Evolutionary conservation across 495 filamentous ascomycete genomes (phyloP).

Genomic region (Astrocystis sublimbata): DNA sequence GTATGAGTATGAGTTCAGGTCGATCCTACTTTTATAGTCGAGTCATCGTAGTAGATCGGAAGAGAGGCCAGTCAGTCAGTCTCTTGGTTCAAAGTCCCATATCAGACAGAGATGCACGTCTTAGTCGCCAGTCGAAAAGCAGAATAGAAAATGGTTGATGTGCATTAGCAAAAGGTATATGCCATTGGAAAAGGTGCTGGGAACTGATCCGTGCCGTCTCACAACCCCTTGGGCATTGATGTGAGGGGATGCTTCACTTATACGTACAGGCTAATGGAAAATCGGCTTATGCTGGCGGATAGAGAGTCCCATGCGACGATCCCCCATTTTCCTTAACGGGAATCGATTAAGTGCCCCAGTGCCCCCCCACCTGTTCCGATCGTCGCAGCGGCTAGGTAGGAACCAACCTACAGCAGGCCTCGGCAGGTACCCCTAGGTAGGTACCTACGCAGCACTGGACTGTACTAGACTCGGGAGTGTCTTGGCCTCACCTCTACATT

Average conservation of each 20-base stretch:
- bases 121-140: no score
- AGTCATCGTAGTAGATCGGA: no score
- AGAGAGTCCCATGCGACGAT: not conserved
- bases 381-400: constrained; percentile 12
- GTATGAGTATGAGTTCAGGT: no score
- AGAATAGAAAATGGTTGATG: not conserved
- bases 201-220: not conserved
- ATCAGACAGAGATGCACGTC: not conserved
- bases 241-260: constrained; percentile 1
- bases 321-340: not conserved
- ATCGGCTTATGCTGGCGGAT: not conserved
- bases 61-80: no score
- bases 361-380: not conserved
- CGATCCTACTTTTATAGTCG: no score
- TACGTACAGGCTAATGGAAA: constrained; percentile 7
- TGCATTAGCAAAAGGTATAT: not conserved
- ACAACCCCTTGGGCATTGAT: not conserved
- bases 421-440: no score
- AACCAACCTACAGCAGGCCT: no score
- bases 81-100: not conserved
- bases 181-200: not conserved
- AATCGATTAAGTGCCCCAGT: constrained; percentile 3
- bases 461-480: no score
- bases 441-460: not conserved
- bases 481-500: not conserved